Conservation (phyloP, 2,329 filamentous ascomycete genomes). For the Ampelomyces quisqualis region DNA sequence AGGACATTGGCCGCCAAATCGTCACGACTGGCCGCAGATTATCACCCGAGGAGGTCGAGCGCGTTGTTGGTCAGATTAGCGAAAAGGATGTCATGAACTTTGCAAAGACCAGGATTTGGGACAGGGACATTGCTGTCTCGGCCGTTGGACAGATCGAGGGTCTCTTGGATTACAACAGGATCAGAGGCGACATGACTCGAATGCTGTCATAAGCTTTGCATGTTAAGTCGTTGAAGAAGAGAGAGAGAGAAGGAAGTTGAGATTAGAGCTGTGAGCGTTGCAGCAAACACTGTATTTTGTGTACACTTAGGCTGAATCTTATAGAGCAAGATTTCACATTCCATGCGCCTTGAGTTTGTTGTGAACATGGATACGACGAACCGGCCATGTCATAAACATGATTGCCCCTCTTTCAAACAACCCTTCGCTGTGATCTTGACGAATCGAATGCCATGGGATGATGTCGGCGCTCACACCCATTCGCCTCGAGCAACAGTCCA, state of each 20-base stretch:
- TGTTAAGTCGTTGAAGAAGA: neutral
- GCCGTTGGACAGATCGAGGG: conserved; percentile 93
- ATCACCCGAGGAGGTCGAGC: conserved; percentile 91
- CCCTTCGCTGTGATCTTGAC: no score
- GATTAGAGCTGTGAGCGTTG: conserved; percentile 14
- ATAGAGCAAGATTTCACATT: conserved; percentile 36
- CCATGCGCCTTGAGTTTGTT: conserved; percentile 15
- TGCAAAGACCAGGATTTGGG: conserved; percentile 92
- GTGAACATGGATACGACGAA: conserved; percentile 6
- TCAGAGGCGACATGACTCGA: conserved; percentile 84
- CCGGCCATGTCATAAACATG: no score
- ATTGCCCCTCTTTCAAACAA: no score
- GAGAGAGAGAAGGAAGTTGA: conserved; percentile 3
- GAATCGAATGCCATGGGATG: no score
- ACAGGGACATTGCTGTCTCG: conserved; percentile 91
- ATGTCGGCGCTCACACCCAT: no score
- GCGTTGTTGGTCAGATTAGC: conserved; percentile 81
- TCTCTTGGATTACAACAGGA: conserved; percentile 71
- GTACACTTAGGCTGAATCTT: conserved; percentile 38
- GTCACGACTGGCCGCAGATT: conserved; percentile 93
- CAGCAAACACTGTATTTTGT: conserved; percentile 38
- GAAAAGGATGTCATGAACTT: conserved; percentile 98
- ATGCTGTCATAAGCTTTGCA: conserved; percentile 52
- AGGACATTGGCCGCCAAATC: conserved; percentile 98
- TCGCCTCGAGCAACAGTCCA: no score